Base-by-base conservation (phyloP, 2,329 filamentous ascomycete species). In the Chrysoporthe austroafricana region DNA sequence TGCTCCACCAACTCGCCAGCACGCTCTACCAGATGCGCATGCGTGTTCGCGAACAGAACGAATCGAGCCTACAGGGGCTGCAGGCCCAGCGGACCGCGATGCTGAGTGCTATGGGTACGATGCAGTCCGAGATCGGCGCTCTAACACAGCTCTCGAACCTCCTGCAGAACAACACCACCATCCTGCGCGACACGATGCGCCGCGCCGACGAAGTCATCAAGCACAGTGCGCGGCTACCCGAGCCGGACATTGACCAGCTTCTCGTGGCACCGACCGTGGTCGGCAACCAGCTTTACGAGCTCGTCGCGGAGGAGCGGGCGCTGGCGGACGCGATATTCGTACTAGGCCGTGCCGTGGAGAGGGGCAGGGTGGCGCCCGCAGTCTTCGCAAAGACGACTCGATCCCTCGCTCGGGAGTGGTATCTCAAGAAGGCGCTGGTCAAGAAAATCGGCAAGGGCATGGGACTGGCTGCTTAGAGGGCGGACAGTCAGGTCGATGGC, bases 191-290 rank as follows among this genome's bases (percentile, higher is more conserved):
- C 52, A 90, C 91, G 3, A 88, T 98, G 63, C 85, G 86, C 42
- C 90, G 91, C 70, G 95, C 95, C 3, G 94, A 97, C 76, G 82
- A 81, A 6, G 89, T 94, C 13, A 92, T 97, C 71, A 86, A 88
- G 54, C 86, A 88, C 63, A 92, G 92, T n/a, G 85, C 88, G 66
- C 83, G 83, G 18, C 88, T 92, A 61, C 85, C 85, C 52, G 85
- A 90, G 1, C 94, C 94, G 0, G 88, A 90, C 60, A 91, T 98
- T 61, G 96, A 99, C 77, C 94, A 97, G 69, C 85, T 98, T 44
- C 84, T 99, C 2, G 93, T 97, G n/a, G 93, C 94, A 3, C 94
- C 95, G 0, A 97, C 93, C 0, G 91, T 97, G 1, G 96, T 97
- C 4, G 93, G 92, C 0, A 94, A 95, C 72, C 96, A 99, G 82